Evolutionary conservation across 2,329 filamentous ascomycete species (phyloP), one percentile per base, ranked within the genome.

Genomic region (Rosellinia necatrix): DNA sequence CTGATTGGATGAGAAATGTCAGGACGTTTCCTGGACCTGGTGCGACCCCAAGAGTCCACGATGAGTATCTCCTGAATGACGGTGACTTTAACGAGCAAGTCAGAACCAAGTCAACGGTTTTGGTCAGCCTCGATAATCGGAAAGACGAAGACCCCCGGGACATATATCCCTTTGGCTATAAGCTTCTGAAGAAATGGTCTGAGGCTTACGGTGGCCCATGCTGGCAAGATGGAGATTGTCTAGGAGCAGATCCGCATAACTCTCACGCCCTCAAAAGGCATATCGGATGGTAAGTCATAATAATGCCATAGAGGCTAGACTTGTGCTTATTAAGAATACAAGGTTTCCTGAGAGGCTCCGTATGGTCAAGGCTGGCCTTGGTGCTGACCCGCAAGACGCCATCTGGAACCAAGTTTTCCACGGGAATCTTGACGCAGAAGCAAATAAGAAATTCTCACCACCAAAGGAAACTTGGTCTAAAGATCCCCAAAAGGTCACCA

Each of bases 61-160:
- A 53, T 1, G 53, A 57, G 8, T 60, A 60, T 29, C 44, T 60
- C 5, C 30, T 60, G 32, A 60, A 60, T 12, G 32, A 51, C 3
- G 22, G 27, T 12, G 53, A 60, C 24, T 60, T 60, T 15, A 57
- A 60, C 21, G 8, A 41, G 1, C n/a, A 6, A 6, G 25, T 50
- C 10, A 12, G 3, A 4, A 34, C 49, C 29, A 27, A 24, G 13
- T 22, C 19, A 4, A 53, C 40, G 10, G 19, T 56, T 2, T 12
- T 2, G 3, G 1, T 44, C 1, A 15, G 27, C 35, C 30, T 60
- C 2, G 9, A 50, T 24, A 57, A 60, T 27, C 53, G 57, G 0
- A 15, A 27, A n/a, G 34, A 38, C 6, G 53, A 60, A 10, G 38
- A 44, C 7, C 35, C 35, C 2, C 22, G 27, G 12, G 9, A 41